Evolutionary conservation across 1,284 basidiomycete genomes (phyloP).

Genomic region (Apiotrichum montevideense): DNA sequence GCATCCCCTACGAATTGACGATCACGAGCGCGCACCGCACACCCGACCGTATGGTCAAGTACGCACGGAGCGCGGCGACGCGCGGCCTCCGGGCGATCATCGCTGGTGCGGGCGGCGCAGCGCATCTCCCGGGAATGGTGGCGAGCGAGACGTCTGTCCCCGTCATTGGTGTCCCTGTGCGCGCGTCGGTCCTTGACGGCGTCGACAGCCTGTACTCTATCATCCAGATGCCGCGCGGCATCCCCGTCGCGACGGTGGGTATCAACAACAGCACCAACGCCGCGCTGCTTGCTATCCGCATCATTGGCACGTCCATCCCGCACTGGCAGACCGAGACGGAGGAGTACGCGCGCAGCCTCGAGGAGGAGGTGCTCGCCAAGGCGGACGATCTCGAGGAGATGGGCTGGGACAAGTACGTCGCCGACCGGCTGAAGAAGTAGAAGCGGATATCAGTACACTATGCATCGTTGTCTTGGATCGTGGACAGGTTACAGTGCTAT

Average conservation of each 20-base stretch:
- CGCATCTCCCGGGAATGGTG: slow-evolving; percentile 97
- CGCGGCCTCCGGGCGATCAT: slow-evolving; percentile 76
- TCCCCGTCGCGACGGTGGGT: slow-evolving; percentile 94
- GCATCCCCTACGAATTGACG: slow-evolving; percentile 84
- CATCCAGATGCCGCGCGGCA: slow-evolving; percentile 98
- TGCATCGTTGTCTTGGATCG: too few species aligned
- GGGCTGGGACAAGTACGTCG: slow-evolving; percentile 79
- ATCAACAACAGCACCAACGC: slow-evolving; percentile 97
- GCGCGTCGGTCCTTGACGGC: slow-evolving; percentile 87
- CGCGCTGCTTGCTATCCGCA: slow-evolving; percentile 82
- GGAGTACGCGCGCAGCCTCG: slow-evolving; percentile 65
- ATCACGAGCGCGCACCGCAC: slow-evolving; percentile 97
- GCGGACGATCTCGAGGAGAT: slow-evolving; percentile 67
- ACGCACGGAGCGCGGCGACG: slow-evolving; percentile 68
- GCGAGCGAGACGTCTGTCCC: slow-evolving; percentile 88
- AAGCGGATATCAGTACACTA: neutral
- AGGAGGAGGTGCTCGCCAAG: slow-evolving; percentile 78
- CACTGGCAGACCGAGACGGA: slow-evolving; percentile 64
- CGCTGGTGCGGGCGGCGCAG: slow-evolving; percentile 93
- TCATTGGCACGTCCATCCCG: slow-evolving; percentile 71
- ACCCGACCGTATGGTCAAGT: slow-evolving; percentile 76
- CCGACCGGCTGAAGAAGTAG: slow-evolving; percentile 48
- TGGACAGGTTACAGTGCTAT: too few species aligned
- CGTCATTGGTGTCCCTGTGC: slow-evolving; percentile 95
- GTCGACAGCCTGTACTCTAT: slow-evolving; percentile 96